Conservation (phyloP, 208 protist species). For the Ichthyophonus hoferi region DNA sequence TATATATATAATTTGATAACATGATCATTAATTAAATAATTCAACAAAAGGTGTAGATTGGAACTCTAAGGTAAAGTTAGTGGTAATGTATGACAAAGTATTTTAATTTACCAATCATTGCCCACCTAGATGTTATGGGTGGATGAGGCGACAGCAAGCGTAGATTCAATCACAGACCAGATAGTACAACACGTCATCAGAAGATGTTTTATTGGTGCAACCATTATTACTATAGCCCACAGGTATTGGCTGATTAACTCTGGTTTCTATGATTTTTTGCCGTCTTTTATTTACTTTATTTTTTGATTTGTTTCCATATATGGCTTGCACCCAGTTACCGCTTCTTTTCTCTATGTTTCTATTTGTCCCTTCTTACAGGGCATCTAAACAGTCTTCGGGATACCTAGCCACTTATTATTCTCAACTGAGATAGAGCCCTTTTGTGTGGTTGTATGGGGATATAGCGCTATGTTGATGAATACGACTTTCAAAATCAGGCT, state of each 20-base stretch:
- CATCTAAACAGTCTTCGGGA: background rate
- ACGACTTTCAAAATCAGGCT: no score
- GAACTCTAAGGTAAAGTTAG: no score
- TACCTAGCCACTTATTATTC: background rate
- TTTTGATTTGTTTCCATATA: background rate
- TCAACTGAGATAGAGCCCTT: background rate
- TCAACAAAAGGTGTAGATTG: no score
- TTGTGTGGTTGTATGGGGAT: no score
- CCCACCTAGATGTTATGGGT: background rate
- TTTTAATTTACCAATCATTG: no score
- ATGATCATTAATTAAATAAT: no score
- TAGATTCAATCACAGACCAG: background rate
- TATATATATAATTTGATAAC: no score
- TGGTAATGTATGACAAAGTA: no score
- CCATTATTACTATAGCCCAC: background rate
- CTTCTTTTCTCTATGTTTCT: background rate
- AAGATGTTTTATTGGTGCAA: background rate
- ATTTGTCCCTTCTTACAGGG: background rate
- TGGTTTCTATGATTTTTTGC: no score
- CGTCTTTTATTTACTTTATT: no score
- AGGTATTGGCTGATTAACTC: no score
- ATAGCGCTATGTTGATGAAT: no score
- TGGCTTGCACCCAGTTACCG: background rate
- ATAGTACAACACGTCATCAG: background rate
- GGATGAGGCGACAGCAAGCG: background rate